Base-by-base conservation (phyloP, 305 asterid genomes). In the Fraxinus velutina region DNA sequence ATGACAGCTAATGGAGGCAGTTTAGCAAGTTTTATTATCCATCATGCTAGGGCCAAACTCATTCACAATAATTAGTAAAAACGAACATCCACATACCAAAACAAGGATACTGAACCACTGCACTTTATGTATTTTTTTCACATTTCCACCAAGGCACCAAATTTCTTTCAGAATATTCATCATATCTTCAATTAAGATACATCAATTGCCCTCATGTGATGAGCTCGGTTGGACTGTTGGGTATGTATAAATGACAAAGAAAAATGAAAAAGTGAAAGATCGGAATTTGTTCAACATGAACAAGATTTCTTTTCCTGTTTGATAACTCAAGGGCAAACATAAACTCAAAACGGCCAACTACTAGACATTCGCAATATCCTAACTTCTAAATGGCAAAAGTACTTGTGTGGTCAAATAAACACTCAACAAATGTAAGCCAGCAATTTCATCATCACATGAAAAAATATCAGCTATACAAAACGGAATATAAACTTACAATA, bases 401-500 rank as follows among this genome's bases (percentile, higher is more conserved):
- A 42, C 37, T 7, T 73, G 36, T 79, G 30, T 37, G 64, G 66
- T 21, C 2, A 37, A 70, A 24, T 42, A 22, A 29, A 1, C 60
- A 44, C 79, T 32, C 80, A 22, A 22, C 62, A 64, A 62, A 76
- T 24, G 39, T 19, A 82, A 83, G 77, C 21, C 74, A 62, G 71
- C 12, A 60, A 60, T 60, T 60, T 60, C 32, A 29, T 27, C 37
- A 29, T 68, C 74, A 29, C 86, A 66, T 62, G 57, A 75, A 50
- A 77, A 27, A 36, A 72, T 27, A 71, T 22, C 34, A 71, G 55
- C 57, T 32, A 44, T 68, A 12, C 22, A 33, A 57, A 84, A 22
- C 2, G 15, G 55, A 82, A 76, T 52, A 82, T 17, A 83, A 78
- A 85, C 93, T 42, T 96, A 96, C 98, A 73, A 92, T 85, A 83